A percentile compares a stretch with the other conserved stretches of the same genome.
phyloP scores from a whole-genome alignment of 352 stramenopile genomes.

The Phytophthora ohioensis region DNA sequence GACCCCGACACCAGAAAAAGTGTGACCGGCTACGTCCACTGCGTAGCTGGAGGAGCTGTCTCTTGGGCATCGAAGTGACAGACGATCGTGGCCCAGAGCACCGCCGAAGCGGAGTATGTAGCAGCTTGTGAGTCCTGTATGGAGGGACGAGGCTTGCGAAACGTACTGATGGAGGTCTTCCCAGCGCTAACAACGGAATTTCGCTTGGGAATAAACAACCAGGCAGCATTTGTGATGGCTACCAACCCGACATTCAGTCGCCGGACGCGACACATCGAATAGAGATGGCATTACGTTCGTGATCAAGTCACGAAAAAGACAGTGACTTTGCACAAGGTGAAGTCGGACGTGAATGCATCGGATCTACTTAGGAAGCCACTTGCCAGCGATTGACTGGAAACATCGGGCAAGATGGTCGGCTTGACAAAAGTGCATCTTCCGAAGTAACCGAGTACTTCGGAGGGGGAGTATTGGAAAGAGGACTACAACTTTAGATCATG shows the following conservation, averaged over 20 bases:
- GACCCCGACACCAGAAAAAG: slow-evolving; percentile 20
- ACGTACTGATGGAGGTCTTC: slow-evolving; percentile 25
- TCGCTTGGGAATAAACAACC: slow-evolving; percentile 30
- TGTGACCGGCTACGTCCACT: slow-evolving; percentile 16
- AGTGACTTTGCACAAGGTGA: slow-evolving; percentile 12
- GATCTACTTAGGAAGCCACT: slow-evolving; percentile 22
- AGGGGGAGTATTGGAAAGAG: background rate
- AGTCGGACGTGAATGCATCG: slow-evolving; percentile 13
- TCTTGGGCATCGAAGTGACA: too few species aligned
- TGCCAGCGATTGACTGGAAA: slow-evolving; percentile 9
- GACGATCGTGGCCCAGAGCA: slow-evolving; percentile 27
- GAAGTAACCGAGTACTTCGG: slow-evolving; percentile 2
- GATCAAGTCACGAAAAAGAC: slow-evolving; percentile 17
- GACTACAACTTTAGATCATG: too few species aligned
- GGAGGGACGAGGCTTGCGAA: slow-evolving; percentile 9
- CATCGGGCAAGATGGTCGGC: slow-evolving; percentile 6
- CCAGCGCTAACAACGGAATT: background rate
- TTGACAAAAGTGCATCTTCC: slow-evolving; percentile 5
- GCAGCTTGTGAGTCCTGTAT: slow-evolving; percentile 24
- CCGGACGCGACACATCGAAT: slow-evolving; percentile 18
- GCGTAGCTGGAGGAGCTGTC: slow-evolving; percentile 14
- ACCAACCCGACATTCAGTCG: slow-evolving; percentile 22
- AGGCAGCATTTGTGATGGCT: slow-evolving; percentile 22
- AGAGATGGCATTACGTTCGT: slow-evolving; percentile 24
- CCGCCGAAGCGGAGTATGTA: slow-evolving; percentile 33